phyloP scores from a whole-genome alignment of 805 yeast genomes.

The Candida multigemmis region DNA sequence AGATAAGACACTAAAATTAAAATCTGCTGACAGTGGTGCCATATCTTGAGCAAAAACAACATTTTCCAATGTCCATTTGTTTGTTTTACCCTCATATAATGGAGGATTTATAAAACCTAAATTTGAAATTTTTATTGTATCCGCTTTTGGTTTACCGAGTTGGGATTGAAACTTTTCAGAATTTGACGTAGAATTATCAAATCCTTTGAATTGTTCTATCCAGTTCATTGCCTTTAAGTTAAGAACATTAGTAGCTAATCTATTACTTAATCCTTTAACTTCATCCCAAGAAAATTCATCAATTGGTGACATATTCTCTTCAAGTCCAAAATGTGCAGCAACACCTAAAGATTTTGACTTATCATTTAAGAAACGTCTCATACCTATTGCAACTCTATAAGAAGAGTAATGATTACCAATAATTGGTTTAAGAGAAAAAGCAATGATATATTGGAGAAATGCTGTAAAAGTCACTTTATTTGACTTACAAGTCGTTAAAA shows the following conservation, averaged over 20 bases:
- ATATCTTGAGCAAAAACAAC: constrained; percentile 28
- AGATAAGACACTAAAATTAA: constrained; percentile 22
- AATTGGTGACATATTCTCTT: constrained; percentile 20
- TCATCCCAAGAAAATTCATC: constrained; percentile 22
- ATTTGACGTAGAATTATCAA: constrained; percentile 7
- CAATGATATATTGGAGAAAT: constrained; percentile 15
- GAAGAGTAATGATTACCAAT: constrained; percentile 15
- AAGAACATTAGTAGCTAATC: constrained; percentile 8
- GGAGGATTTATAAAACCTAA: constrained; percentile 22
- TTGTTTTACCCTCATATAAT: constrained; percentile 5
- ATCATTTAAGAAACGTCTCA: constrained; percentile 15
- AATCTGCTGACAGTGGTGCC: constrained; percentile 24
- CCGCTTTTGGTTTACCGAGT: constrained; percentile 17
- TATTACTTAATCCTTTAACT: constrained; percentile 11
- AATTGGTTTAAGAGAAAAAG: constrained; percentile 18
- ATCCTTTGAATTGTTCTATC: constrained; percentile 6
- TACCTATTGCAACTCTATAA: constrained; percentile 21
- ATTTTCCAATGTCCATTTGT: constrained; percentile 18
- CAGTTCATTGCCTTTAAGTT: constrained; percentile 19
- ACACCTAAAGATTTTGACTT: constrained; percentile 19
- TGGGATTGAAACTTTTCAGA: constrained; percentile 11
- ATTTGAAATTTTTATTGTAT: constrained; percentile 26
- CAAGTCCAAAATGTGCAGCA: constrained; percentile 23
- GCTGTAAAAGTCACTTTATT: constrained; percentile 24
- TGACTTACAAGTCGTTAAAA: constrained; percentile 17